Evolutionary conservation across 2,329 filamentous ascomycete species (phyloP).

Genomic region (Sodiomyces alkalinus): DNA sequence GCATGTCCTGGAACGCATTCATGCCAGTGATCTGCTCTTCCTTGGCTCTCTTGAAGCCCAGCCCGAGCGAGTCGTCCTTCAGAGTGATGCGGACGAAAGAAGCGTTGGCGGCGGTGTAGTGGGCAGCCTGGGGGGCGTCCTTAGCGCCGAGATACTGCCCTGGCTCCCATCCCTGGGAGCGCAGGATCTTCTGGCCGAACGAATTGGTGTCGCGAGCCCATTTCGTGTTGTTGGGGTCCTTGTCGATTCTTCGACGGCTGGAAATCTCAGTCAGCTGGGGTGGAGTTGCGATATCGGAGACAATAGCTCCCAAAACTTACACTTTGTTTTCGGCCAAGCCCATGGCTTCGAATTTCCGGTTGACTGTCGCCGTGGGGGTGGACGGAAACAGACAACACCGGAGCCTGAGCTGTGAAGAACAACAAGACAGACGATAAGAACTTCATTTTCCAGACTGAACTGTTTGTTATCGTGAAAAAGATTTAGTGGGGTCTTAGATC

Average conservation of each 20-base stretch:
- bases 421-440: no score
- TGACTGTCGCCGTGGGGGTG: no score
- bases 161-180: constrained; percentile 78
- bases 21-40: constrained; percentile 72
- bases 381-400: no score
- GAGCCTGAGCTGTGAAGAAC: no score
- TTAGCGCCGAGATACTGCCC: constrained; percentile 69
- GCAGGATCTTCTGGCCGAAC: constrained; percentile 83
- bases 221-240: constrained; percentile 90
- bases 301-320: background rate
- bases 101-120: constrained; percentile 66
- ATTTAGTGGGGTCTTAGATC: constrained; percentile 1
- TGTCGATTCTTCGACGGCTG: constrained; percentile 53
- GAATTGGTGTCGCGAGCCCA: constrained; percentile 72
- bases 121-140: constrained; percentile 57
- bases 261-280: background rate
- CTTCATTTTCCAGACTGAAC: no score
- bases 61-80: constrained; percentile 81
- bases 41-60: constrained; percentile 66
- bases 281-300: background rate
- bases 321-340: constrained; percentile 1
- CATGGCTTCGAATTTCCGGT: constrained; percentile 1
- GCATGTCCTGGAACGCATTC: constrained; percentile 69
- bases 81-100: constrained; percentile 73
- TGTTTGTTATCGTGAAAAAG: background rate